These are phyloP conservation scores for Globisporangium alternatum DNA, from an alignment of 352 stramenopile species.

Conservation along the genomic window DNA sequence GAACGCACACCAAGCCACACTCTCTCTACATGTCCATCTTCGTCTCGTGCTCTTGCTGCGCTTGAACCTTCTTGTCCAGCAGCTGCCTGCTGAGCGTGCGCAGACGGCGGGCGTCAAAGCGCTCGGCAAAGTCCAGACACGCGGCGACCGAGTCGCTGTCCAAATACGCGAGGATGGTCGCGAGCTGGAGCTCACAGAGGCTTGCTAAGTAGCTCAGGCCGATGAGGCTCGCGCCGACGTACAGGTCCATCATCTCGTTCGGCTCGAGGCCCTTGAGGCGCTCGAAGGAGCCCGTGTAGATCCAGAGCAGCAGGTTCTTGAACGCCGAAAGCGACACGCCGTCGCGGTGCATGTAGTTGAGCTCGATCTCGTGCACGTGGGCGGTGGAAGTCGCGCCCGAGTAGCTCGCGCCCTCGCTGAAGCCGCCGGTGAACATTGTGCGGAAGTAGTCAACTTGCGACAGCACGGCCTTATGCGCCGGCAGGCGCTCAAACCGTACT, in stretches of 20 bases:
- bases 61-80: constrained; percentile 18
- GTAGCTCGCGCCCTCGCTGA: constrained; percentile 52
- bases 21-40: neutral
- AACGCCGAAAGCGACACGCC: constrained; percentile 67
- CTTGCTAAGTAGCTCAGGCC: constrained; percentile 48
- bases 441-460: constrained; percentile 80
- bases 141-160: constrained; percentile 47
- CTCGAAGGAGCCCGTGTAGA: constrained; percentile 67
- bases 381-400: constrained; percentile 6
- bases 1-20: neutral
- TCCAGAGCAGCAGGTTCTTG: constrained; percentile 57
- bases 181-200: constrained; percentile 63
- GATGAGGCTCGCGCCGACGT: constrained; percentile 57
- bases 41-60: neutral
- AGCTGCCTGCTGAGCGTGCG: constrained; percentile 42
- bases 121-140: constrained; percentile 61
- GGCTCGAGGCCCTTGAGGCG: constrained; percentile 42
- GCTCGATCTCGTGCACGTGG: constrained; percentile 47
- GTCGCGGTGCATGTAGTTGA: constrained; percentile 73
- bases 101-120: constrained; percentile 54
- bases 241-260: constrained; percentile 70
- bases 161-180: constrained; percentile 44
- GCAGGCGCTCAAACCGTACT: constrained; percentile 32
- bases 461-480: constrained; percentile 69
- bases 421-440: constrained; percentile 79